These are phyloP conservation scores for Carex scoparia DNA, from an alignment of 176 grass and related monocot genomes.

Conservation along the genomic window DNA sequence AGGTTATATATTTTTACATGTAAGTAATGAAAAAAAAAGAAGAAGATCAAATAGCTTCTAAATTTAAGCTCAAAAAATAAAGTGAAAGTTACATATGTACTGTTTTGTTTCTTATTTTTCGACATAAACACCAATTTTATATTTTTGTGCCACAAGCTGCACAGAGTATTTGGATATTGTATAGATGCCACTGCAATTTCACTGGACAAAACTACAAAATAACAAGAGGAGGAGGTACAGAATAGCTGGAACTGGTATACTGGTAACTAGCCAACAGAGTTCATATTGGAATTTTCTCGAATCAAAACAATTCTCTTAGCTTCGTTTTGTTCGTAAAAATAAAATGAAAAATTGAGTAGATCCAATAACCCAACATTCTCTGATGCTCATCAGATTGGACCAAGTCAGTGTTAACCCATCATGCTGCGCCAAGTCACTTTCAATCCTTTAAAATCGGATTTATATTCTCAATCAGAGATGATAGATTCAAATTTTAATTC, in stretches of 20 bases:
- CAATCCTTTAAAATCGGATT: neutral
- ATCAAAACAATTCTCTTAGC: slow-evolving; percentile 8
- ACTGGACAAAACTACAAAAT: neutral
- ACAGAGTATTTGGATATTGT: neutral
- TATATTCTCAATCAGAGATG: neutral
- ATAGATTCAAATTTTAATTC: neutral
- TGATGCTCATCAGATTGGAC: neutral
- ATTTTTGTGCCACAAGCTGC: too few relatives aligned
- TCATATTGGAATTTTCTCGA: neutral
- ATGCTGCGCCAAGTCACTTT: slow-evolving; percentile 2
- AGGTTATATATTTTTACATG: neutral
- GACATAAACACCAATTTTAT: neutral
- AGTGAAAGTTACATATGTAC: neutral
- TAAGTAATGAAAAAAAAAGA: neutral
- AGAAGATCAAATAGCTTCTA: too few relatives aligned
- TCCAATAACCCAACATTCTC: slow-evolving; percentile 5
- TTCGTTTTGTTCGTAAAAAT: neutral
- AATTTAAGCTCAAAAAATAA: neutral
- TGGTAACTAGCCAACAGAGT: neutral
- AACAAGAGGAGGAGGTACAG: neutral
- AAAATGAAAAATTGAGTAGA: neutral
- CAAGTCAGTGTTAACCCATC: neutral
- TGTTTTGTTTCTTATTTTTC: neutral
- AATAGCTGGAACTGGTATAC: neutral
- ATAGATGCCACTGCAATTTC: neutral